Percentiles rank a stretch among this genome's conserved stretches.
Conservation (phyloP, 495 filamentous ascomycete genomes). For the Aspergillus sclerotiicarbonarius region DNA sequence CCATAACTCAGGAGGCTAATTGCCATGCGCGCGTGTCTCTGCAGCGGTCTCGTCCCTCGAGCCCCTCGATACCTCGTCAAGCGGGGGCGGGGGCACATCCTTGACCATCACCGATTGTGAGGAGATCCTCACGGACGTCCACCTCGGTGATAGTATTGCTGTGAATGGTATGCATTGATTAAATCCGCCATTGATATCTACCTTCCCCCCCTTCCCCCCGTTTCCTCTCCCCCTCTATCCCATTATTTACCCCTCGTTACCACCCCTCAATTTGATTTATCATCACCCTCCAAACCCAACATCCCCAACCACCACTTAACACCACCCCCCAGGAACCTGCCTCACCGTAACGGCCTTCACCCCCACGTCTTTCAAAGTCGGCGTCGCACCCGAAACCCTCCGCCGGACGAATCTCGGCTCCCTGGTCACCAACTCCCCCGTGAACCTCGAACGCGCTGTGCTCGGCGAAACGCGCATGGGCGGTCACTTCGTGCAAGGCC, state of each 20-base stretch:
- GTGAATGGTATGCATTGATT: conserved; percentile 66
- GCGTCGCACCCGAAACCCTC: conserved; percentile 93
- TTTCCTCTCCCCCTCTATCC: background rate
- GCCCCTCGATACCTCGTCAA: conserved; percentile 66
- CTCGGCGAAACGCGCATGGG: conserved; percentile 83
- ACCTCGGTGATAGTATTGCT: conserved; percentile 88
- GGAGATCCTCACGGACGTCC: conserved; percentile 73
- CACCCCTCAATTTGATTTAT: background rate
- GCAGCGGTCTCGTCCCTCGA: conserved; percentile 80
- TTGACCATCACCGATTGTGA: conserved; percentile 78
- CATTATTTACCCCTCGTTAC: background rate
- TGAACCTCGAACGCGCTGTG: conserved; percentile 94
- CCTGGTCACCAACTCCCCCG: conserved; percentile 53
- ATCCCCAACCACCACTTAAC: conserved; percentile 3
- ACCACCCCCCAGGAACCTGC: conserved; percentile 57
- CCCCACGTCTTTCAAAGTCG: conserved; percentile 76
- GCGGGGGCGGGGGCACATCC: conserved; percentile 75
- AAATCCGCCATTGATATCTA: background rate
- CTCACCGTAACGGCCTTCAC: conserved; percentile 86
- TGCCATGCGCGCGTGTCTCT: background rate
- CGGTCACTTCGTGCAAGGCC: conserved; percentile 75
- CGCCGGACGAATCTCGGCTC: conserved; percentile 90
- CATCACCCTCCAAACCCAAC: background rate
- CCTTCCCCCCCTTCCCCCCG: background rate
- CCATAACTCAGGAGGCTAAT: background rate